Percentiles rank a stretch among this genome's conserved stretches.
These are phyloP conservation scores for Citrus mangshanensis DNA, from an alignment of 345 rosid species.

Conservation along the genomic window DNA sequence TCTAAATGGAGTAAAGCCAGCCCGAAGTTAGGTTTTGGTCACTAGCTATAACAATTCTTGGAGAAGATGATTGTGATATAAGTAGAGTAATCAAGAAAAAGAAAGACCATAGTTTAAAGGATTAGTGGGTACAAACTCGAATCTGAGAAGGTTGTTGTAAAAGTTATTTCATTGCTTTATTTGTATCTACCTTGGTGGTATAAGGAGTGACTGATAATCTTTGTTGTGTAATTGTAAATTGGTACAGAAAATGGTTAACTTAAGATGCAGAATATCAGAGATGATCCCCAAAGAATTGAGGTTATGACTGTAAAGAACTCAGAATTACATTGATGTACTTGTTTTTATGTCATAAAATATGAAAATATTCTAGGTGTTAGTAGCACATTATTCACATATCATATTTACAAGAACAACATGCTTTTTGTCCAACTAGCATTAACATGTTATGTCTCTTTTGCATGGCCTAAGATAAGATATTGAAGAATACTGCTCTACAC, in stretches of 20 bases:
- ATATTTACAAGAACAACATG: background rate
- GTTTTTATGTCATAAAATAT: no score
- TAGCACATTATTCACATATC: background rate
- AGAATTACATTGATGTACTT: no score
- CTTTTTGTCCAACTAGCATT: background rate
- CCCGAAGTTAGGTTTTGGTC: conserved; percentile 13
- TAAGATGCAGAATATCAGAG: conserved; percentile 33
- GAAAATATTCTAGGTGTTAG: no score
- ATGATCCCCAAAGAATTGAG: conserved; percentile 46
- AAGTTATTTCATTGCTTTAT: conserved; percentile 6
- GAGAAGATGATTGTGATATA: background rate
- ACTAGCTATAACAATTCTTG: background rate
- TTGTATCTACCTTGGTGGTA: background rate
- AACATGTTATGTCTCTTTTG: background rate
- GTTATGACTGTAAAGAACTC: conserved; percentile 60
- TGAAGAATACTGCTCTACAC: no score
- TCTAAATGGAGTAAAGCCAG: conserved; percentile 21
- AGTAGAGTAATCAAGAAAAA: conserved; percentile 20
- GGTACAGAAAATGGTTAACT: background rate
- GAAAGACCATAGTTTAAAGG: conserved; percentile 35
- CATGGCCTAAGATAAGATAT: background rate
- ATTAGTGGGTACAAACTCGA: background rate
- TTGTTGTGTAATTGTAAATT: background rate
- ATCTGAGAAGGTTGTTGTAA: conserved; percentile 14
- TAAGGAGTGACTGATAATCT: background rate